Conservation (phyloP, 768 basidiomycete genomes). For the Botryobasidium botryosum region DNA sequence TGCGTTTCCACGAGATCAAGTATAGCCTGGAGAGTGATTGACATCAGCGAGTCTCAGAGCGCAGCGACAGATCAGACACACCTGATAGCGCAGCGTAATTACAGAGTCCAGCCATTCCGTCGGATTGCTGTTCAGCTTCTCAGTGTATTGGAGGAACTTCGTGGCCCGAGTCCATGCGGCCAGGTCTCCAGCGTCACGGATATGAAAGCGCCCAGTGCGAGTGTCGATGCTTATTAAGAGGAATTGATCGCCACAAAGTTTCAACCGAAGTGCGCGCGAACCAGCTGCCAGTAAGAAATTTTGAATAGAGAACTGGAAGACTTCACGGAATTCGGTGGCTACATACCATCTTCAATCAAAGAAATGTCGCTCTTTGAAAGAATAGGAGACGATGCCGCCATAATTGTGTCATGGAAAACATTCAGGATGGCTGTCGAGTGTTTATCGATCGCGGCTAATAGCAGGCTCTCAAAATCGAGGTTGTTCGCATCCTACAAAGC, state of each 20-base stretch:
- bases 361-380: conserved; percentile 36
- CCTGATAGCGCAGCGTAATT: conserved; percentile 40
- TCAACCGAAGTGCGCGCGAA: conserved; percentile 41
- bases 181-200: conserved; percentile 69
- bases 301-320: background rate
- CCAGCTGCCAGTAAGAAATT: conserved; percentile 25
- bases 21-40: conserved; percentile 43
- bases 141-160: conserved; percentile 40
- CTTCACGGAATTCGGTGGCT: background rate
- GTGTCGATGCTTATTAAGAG: conserved; percentile 64
- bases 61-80: conserved; percentile 22
- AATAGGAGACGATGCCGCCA: conserved; percentile 39
- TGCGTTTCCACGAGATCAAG: conserved; percentile 70
- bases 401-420: conserved; percentile 35
- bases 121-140: conserved; percentile 56
- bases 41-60: background rate
- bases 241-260: conserved; percentile 59
- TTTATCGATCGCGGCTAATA: conserved; percentile 41
- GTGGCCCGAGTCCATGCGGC: conserved; percentile 55
- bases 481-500: conserved; percentile 38
- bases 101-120: conserved; percentile 38
- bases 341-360: conserved; percentile 38
- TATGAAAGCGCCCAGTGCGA: conserved; percentile 58
- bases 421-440: conserved; percentile 50
- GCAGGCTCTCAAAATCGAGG: conserved; percentile 56